Conservation (phyloP, 2,329 filamentous ascomycete genomes). For the Pseudocercospora ulei region DNA sequence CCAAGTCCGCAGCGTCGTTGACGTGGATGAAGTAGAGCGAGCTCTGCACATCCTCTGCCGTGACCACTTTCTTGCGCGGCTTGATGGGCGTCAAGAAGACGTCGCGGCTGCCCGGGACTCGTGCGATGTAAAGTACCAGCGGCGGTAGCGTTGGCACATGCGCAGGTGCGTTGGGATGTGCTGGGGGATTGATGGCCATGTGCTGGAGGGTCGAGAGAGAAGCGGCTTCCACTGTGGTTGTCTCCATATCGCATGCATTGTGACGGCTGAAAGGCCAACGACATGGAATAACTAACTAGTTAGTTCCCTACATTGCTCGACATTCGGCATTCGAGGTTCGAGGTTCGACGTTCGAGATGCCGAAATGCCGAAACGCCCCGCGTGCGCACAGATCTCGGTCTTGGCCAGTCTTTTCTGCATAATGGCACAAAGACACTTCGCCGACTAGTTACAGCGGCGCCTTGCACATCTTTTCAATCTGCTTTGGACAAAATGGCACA, state of each 20-base stretch:
- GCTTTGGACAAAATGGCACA: constrained; percentile 12
- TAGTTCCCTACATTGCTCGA: no score
- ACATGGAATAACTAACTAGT: no score
- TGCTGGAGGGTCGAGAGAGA: constrained; percentile 71
- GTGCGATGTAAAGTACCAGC: constrained; percentile 78
- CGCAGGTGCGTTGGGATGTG: constrained; percentile 69
- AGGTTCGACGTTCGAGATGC: no score
- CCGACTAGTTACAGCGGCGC: background rate
- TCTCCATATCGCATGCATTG: constrained; percentile 24
- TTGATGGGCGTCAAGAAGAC: constrained; percentile 86
- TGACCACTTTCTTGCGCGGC: constrained; percentile 79
- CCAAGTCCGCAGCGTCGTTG: constrained; percentile 50
- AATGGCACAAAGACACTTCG: background rate
- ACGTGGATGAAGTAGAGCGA: constrained; percentile 89
- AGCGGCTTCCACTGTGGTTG: constrained; percentile 57
- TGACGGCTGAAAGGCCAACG: no score
- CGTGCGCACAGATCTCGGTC: no score
- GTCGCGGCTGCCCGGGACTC: constrained; percentile 86
- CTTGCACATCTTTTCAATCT: background rate
- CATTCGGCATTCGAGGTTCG: no score
- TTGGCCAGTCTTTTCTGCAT: no score
- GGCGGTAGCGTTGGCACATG: constrained; percentile 55
- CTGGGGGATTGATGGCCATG: constrained; percentile 76
- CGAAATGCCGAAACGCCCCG: no score
- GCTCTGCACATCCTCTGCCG: constrained; percentile 71